Base-by-base conservation (phyloP, 2,329 filamentous ascomycete genomes). In the Epichloe aotearoae region DNA sequence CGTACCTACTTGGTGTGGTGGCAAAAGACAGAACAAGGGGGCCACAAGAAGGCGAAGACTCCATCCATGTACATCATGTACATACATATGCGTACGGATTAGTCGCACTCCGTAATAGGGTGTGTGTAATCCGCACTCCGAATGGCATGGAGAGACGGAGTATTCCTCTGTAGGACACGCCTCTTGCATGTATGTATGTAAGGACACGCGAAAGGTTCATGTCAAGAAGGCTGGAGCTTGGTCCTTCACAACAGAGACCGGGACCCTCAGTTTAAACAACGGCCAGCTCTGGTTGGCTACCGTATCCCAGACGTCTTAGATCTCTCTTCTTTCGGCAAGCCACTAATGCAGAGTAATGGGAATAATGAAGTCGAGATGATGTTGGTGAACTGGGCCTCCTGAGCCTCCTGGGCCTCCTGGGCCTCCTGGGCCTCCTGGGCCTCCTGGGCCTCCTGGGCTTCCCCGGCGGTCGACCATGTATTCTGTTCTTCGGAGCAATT, bases 321-420 rank as follows among this genome's bases (percentile, higher is more conserved):
- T 65, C 60, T 65, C 57, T 30, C 26, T 61, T 54, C 54, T 59
- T 53, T 40, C 60, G 59, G 56, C 58, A 56, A 55, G 58, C 61
- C 61, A 59, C 63, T 65, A 64, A 66, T 65, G 64, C 64, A 64
- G 54, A 56, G 53, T 55, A 58, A 38, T 17, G 55, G 53, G 54
- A 58, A 38, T 11, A 8, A 41, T 30, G 15, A 26, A 34, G 33
- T 46, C 45, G 37, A 33, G 20, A 4, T 26, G 34, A 15, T 19
- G 15, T 39, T 5, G 12, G 10, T 26, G 20, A 40, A 12, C 15
- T 23, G 10, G 33, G 23, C 19, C 12, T 12, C 30, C 15, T 23
- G 10, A 20, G 23, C 19, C 12, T 12, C 30, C 15, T 23, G 10
- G 33, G 23, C 19, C 12, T 12, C 30, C 15, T 23, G 10, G 33